Percentiles rank a stretch among this genome's conserved stretches.
Conservation (phyloP, 192 early-diverging fungal genomes). For the Gonapodya sp. region DNA sequence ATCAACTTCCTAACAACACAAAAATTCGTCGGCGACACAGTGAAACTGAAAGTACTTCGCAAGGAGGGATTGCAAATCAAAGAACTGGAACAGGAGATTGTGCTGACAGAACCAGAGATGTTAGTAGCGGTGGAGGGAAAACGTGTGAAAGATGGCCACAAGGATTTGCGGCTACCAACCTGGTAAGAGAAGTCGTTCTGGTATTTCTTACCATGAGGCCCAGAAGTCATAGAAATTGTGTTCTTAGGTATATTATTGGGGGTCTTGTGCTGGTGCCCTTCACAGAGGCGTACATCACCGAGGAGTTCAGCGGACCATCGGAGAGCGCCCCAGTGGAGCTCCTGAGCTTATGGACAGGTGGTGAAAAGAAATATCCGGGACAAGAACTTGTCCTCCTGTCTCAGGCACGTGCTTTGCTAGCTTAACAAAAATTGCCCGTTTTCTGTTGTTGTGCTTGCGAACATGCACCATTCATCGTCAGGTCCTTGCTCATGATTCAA, state of each 20-base stretch:
- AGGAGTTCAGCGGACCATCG: background rate
- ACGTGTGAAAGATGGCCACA: background rate
- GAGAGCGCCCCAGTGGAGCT: conserved; percentile 6
- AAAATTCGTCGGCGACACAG: background rate
- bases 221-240: too few species aligned
- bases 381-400: background rate
- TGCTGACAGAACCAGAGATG: background rate
- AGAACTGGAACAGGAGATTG: background rate
- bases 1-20: background rate
- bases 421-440: too few species aligned
- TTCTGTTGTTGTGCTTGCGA: too few species aligned
- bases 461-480: background rate
- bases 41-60: background rate
- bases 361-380: background rate
- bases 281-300: background rate
- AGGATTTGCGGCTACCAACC: background rate
- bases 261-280: background rate
- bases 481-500: conserved; percentile 3
- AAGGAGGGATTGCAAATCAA: background rate
- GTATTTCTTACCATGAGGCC: too few species aligned
- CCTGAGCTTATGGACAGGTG: background rate
- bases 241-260: background rate
- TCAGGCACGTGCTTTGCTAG: background rate
- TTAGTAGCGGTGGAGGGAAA: background rate
- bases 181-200: too few species aligned